phyloP scores from a whole-genome alignment of 2,329 filamentous ascomycete genomes.

The Stemphylium beticola region DNA sequence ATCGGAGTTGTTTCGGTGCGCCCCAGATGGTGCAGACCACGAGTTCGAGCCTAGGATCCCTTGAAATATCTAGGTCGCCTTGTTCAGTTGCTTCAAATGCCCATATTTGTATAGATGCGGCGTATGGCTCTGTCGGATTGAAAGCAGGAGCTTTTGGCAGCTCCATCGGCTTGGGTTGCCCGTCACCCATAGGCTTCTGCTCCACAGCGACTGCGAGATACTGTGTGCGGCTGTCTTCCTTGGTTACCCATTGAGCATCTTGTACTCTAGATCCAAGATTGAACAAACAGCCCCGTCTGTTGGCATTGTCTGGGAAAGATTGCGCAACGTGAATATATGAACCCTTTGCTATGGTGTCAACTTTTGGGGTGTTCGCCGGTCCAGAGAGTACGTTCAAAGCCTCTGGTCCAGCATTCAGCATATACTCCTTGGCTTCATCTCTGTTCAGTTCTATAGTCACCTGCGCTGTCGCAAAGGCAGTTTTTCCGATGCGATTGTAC shows the following conservation, averaged over 20 bases:
- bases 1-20: slow-evolving; percentile 60
- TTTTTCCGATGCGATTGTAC: slow-evolving; percentile 56
- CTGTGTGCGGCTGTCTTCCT: slow-evolving; percentile 55
- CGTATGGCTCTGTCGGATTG: slow-evolving; percentile 55
- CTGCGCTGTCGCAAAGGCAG: slow-evolving; percentile 54
- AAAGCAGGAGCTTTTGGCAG: slow-evolving; percentile 56
- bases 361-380: slow-evolving; percentile 52
- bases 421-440: slow-evolving; percentile 51
- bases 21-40: slow-evolving; percentile 66
- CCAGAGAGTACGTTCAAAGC: slow-evolving; percentile 59
- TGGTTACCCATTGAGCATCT: slow-evolving; percentile 55
- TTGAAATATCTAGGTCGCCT: slow-evolving; percentile 52
- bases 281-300: slow-evolving; percentile 59
- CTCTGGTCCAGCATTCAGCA: slow-evolving; percentile 44
- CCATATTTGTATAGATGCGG: slow-evolving; percentile 65
- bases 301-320: slow-evolving; percentile 37
- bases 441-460: slow-evolving; percentile 41
- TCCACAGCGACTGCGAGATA: slow-evolving; percentile 61
- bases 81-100: slow-evolving; percentile 54
- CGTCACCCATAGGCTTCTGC: slow-evolving; percentile 24
- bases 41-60: slow-evolving; percentile 54
- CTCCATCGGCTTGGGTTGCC: slow-evolving; percentile 39
- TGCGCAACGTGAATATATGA: slow-evolving; percentile 54
- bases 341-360: slow-evolving; percentile 51
- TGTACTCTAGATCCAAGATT: slow-evolving; percentile 62